These are phyloP conservation scores for Aspergillus sp. DNA, from an alignment of 2,329 filamentous ascomycete genomes.

Conservation along the genomic window DNA sequence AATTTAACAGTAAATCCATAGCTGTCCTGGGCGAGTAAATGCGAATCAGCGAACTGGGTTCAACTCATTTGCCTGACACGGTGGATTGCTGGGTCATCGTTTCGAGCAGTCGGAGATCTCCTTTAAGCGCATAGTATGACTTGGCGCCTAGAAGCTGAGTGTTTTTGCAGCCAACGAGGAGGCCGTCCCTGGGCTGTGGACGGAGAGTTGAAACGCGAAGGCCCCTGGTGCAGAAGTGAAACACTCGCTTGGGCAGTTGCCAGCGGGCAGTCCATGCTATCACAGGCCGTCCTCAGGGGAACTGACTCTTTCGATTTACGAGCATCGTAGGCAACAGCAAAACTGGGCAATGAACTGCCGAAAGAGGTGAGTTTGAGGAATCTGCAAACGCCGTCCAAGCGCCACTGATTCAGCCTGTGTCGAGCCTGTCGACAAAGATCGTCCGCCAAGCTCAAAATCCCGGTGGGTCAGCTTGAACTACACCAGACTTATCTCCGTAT, in stretches of 20 bases:
- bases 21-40: neutral
- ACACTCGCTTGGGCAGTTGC: neutral
- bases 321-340: neutral
- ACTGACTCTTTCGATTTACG: neutral
- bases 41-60: slow-evolving; percentile 3
- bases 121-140: slow-evolving; percentile 8
- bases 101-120: slow-evolving; percentile 3
- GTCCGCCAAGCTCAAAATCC: too few species aligned
- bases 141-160: slow-evolving; percentile 8
- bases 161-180: neutral
- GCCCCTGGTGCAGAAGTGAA: slow-evolving; percentile 7
- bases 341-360: too few species aligned
- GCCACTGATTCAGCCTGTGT: too few species aligned
- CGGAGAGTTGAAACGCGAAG: slow-evolving; percentile 10
- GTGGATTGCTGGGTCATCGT: slow-evolving; percentile 10
- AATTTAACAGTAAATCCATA: neutral
- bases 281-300: neutral
- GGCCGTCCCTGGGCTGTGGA: neutral
- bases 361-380: too few species aligned
- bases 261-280: neutral
- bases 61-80: slow-evolving; percentile 21
- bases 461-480: too few species aligned
- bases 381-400: too few species aligned
- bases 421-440: too few species aligned
- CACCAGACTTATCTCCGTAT: too few species aligned